Percentiles rank a stretch among this genome's conserved stretches.
These are phyloP conservation scores for Metarhizium brunneum DNA, from an alignment of 2,329 filamentous ascomycete species.

Conservation along the genomic window DNA sequence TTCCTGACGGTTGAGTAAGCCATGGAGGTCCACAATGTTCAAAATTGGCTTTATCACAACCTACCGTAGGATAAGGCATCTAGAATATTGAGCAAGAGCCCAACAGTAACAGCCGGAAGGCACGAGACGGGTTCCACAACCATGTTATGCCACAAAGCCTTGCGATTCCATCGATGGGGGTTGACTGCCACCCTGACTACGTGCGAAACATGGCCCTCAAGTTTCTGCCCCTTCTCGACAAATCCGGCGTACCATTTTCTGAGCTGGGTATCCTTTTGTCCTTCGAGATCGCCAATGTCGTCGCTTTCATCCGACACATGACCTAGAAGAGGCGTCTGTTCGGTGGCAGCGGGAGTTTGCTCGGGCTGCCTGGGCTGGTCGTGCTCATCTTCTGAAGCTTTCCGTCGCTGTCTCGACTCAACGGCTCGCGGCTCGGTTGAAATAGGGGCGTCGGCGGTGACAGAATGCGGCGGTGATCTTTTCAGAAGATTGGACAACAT, in stretches of 20 bases:
- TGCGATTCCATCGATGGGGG: slow-evolving; percentile 64
- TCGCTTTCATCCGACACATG: slow-evolving; percentile 20
- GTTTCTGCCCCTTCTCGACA: slow-evolving; percentile 19
- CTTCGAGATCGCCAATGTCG: slow-evolving; percentile 36
- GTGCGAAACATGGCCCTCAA: slow-evolving; percentile 21
- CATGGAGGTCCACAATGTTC: not conserved
- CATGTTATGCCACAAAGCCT: slow-evolving; percentile 52
- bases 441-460: slow-evolving; percentile 7
- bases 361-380: slow-evolving; percentile 7
- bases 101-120: slow-evolving; percentile 79
- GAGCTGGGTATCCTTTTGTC: slow-evolving; percentile 31
- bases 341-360: slow-evolving; percentile 18
- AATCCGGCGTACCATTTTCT: slow-evolving; percentile 26
- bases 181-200: slow-evolving; percentile 33
- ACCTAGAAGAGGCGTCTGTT: slow-evolving; percentile 39
- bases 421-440: not conserved
- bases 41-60: slow-evolving; percentile 12
- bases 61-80: slow-evolving; percentile 88
- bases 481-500: slow-evolving; percentile 41
- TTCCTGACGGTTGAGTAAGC: slow-evolving; percentile 39
- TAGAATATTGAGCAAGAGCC: slow-evolving; percentile 81
- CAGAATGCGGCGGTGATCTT: slow-evolving; percentile 35
- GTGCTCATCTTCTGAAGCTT: slow-evolving; percentile 1
- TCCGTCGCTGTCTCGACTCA: slow-evolving; percentile 1
- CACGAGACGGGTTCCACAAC: slow-evolving; percentile 61